Evolutionary conservation across 495 filamentous ascomycete species (phyloP).

Genomic region (Chaetomidium leptoderma): DNA sequence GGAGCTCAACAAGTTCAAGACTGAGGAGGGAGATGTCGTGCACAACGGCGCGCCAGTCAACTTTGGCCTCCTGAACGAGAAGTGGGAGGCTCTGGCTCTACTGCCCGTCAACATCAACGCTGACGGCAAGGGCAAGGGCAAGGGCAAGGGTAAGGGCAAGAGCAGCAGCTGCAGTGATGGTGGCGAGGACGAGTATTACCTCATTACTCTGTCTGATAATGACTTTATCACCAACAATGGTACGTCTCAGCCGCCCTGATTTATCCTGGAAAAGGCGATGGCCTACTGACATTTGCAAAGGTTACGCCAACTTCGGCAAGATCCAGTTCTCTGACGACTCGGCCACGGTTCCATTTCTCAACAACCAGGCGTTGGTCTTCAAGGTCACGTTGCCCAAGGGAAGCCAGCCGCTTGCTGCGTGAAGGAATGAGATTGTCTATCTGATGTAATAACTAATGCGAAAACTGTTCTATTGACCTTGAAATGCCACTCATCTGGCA

Average conservation of each 20-base stretch:
- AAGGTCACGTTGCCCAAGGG: slow-evolving; percentile 54
- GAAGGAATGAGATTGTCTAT: background rate
- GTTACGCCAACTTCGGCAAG: slow-evolving; percentile 59
- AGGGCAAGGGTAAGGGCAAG: slow-evolving; percentile 11
- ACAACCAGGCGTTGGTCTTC: slow-evolving; percentile 71
- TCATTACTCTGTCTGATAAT: slow-evolving; percentile 70
- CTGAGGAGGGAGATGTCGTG: slow-evolving; percentile 12
- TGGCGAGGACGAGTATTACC: slow-evolving; percentile 57
- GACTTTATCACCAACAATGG: slow-evolving; percentile 80
- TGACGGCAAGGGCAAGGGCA: background rate
- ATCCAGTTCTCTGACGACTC: slow-evolving; percentile 53
- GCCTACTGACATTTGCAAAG: slow-evolving; percentile 30
- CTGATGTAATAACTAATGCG: background rate
- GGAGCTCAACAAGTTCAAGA: slow-evolving; percentile 59
- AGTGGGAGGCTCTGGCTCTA: slow-evolving; percentile 71
- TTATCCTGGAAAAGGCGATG: background rate
- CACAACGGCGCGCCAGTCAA: slow-evolving; percentile 9
- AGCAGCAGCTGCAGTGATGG: slow-evolving; percentile 23
- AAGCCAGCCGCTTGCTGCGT: slow-evolving; percentile 23
- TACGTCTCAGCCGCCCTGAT: slow-evolving; percentile 25
- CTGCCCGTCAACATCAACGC: slow-evolving; percentile 53
- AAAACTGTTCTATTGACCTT: background rate
- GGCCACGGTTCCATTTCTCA: slow-evolving; percentile 56
- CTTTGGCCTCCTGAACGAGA: slow-evolving; percentile 59
- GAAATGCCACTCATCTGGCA: background rate